Percentiles rank a stretch among this genome's conserved stretches.
Conservation (phyloP, 2,329 filamentous ascomycete genomes). For the Dothideomycetidae sp. region DNA sequence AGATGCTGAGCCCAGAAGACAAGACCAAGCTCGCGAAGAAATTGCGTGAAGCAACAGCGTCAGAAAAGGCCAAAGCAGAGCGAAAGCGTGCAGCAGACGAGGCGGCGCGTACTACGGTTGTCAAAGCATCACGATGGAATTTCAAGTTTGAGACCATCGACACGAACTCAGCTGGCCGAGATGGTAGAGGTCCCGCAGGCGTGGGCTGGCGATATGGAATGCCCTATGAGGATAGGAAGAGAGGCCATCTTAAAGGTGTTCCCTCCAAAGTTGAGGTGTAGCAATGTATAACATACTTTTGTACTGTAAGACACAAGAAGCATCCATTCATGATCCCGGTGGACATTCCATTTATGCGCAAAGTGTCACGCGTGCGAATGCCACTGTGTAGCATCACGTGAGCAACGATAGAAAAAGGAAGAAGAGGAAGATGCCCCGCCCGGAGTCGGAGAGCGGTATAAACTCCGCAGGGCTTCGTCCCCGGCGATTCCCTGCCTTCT, state of each 20-base stretch:
- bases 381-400: too few species aligned
- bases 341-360: too few species aligned
- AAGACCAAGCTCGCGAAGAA: slow-evolving; percentile 16
- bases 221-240: slow-evolving; percentile 48
- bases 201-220: slow-evolving; percentile 48
- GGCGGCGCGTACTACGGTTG: slow-evolving; percentile 29
- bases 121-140: slow-evolving; percentile 40
- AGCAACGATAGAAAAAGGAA: too few species aligned
- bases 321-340: too few species aligned
- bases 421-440: too few species aligned
- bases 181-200: slow-evolving; percentile 39
- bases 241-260: slow-evolving; percentile 40
- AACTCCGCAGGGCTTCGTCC: too few species aligned
- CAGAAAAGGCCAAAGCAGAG: slow-evolving; percentile 26
- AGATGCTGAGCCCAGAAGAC: slow-evolving; percentile 25
- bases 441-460: too few species aligned
- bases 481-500: too few species aligned
- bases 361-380: too few species aligned
- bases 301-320: too few species aligned
- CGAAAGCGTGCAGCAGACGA: slow-evolving; percentile 31
- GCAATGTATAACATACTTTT: too few species aligned
- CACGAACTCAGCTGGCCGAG: slow-evolving; percentile 39
- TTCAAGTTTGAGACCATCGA: slow-evolving; percentile 47
- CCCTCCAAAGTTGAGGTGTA: slow-evolving; percentile 1
- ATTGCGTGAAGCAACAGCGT: slow-evolving; percentile 19